Conservation (phyloP, 805 yeast genomes). For the Yamadazyma takamatsuzukensis region DNA sequence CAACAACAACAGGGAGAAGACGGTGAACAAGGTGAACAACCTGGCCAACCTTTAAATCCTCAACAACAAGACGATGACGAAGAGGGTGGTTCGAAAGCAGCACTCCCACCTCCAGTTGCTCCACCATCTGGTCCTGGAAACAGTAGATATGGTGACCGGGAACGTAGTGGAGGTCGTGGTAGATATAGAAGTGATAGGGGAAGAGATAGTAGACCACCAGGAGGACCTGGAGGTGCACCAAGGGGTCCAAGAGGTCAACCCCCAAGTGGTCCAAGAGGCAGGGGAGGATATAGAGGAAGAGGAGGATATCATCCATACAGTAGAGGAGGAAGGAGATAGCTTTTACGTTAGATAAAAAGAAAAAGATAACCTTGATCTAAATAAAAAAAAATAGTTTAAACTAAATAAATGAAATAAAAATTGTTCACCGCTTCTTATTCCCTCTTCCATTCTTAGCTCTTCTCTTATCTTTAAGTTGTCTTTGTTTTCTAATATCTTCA, state of each 20-base stretch:
- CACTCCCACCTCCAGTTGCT: slow-evolving; percentile 9
- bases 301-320: slow-evolving; percentile 46
- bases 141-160: slow-evolving; percentile 12
- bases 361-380: slow-evolving; percentile 1
- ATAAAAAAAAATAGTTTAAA: slow-evolving; percentile 1
- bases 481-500: slow-evolving; percentile 74
- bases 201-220: slow-evolving; percentile 5
- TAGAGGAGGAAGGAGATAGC: slow-evolving; percentile 37
- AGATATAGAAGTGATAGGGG: slow-evolving; percentile 10
- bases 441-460: slow-evolving; percentile 87
- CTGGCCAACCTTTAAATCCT: slow-evolving; percentile 42
- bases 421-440: slow-evolving; percentile 19
- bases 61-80: slow-evolving; percentile 30
- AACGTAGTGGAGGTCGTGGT: slow-evolving; percentile 5
- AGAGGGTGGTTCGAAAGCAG: slow-evolving; percentile 22
- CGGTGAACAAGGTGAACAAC: slow-evolving; percentile 23
- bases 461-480: slow-evolving; percentile 66
- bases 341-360: too few relatives aligned
- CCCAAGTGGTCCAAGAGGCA: slow-evolving; percentile 21
- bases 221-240: slow-evolving; percentile 26
- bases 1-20: slow-evolving; percentile 46
- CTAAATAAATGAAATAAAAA: slow-evolving; percentile 2
- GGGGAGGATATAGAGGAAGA: slow-evolving; percentile 28
- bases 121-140: slow-evolving; percentile 13
- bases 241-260: slow-evolving; percentile 45